These are phyloP conservation scores for Nidularia pulvinata DNA, from an alignment of 768 basidiomycete species.

Conservation along the genomic window DNA sequence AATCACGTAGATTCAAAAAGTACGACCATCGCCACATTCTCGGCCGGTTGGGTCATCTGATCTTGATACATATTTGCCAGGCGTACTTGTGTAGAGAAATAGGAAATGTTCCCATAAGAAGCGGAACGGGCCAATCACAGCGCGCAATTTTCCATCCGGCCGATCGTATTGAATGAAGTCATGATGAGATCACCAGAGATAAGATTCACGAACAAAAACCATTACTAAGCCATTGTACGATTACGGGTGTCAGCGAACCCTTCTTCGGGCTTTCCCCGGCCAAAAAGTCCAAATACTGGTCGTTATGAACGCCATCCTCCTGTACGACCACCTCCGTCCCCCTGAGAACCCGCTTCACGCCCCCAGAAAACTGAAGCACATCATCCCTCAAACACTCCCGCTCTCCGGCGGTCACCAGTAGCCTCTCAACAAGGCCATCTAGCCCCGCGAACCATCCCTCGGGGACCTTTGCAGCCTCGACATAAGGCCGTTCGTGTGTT, in stretches of 20 bases:
- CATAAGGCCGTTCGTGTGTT: conserved; percentile 15
- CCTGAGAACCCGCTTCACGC: neutral
- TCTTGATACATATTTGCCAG: too few relatives aligned
- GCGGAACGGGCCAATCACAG: too few relatives aligned
- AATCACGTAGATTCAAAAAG: too few relatives aligned
- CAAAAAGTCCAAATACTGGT: conserved; percentile 28
- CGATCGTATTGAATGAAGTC: too few relatives aligned
- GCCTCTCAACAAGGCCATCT: conserved; percentile 18
- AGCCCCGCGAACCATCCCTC: conserved; percentile 26
- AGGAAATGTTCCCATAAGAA: too few relatives aligned
- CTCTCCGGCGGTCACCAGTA: conserved; percentile 34
- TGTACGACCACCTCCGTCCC: conserved; percentile 21
- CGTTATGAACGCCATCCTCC: conserved; percentile 31
- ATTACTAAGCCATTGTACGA: conserved; percentile 13
- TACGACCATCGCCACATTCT: too few relatives aligned
- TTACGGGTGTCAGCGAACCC: conserved; percentile 17
- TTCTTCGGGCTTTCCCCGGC: conserved; percentile 9
- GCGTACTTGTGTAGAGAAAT: too few relatives aligned
- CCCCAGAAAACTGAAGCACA: conserved; percentile 8
- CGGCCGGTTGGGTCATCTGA: too few relatives aligned
- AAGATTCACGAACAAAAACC: too few relatives aligned
- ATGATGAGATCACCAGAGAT: too few relatives aligned
- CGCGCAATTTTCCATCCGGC: too few relatives aligned
- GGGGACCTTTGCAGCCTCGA: conserved; percentile 23
- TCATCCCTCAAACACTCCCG: conserved; percentile 31